These are phyloP conservation scores for Fusarium humuli DNA, from an alignment of 2,329 filamentous ascomycete species.

Conservation along the genomic window DNA sequence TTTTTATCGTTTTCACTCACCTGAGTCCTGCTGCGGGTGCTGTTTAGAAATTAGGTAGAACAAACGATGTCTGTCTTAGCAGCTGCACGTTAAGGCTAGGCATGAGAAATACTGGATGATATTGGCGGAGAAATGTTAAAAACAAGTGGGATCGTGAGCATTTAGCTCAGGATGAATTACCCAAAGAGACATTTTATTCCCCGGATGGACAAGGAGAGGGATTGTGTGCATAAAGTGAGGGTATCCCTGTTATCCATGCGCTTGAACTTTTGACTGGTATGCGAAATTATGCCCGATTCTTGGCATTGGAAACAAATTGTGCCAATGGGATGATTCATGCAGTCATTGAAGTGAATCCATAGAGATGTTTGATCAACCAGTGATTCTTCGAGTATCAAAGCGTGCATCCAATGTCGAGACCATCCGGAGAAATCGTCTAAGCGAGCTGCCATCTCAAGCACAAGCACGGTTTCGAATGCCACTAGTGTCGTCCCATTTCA, in stretches of 20 bases:
- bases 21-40: neutral
- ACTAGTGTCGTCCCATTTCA: conserved; percentile 21
- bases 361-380: too few relatives aligned
- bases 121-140: conserved; percentile 23
- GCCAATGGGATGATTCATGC: neutral
- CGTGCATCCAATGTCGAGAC: neutral
- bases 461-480: conserved; percentile 16
- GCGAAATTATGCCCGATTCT: conserved; percentile 16
- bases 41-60: conserved; percentile 6
- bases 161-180: conserved; percentile 14
- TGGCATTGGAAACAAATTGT: conserved; percentile 15
- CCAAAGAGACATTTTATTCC: conserved; percentile 13
- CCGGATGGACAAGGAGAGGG: neutral
- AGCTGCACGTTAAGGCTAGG: conserved; percentile 4
- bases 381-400: neutral
- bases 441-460: conserved; percentile 11
- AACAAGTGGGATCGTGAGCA: neutral
- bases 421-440: conserved; percentile 1
- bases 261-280: conserved; percentile 10
- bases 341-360: neutral
- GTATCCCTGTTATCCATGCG: conserved; percentile 20
- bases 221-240: conserved; percentile 26
- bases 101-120: neutral
- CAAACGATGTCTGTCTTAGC: neutral
- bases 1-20: conserved; percentile 22